Conservation (phyloP, 768 basidiomycete species). For the Lepiota venenata region DNA sequence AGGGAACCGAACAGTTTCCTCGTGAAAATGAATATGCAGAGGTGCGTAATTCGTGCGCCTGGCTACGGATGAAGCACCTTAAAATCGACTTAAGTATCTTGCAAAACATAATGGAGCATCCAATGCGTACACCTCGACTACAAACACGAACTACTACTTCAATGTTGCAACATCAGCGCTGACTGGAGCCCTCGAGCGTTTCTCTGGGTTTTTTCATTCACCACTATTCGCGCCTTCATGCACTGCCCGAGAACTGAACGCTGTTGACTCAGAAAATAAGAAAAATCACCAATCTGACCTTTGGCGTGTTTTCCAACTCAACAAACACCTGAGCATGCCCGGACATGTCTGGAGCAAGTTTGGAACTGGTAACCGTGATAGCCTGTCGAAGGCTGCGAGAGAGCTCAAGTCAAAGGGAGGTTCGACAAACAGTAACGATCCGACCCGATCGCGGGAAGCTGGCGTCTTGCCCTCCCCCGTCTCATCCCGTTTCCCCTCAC, state of each 20-base stretch:
- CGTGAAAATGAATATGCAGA: constrained; percentile 94
- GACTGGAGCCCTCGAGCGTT: constrained; percentile 68
- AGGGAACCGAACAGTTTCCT: constrained; percentile 85
- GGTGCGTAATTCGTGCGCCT: constrained; percentile 32
- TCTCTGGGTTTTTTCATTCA: constrained; percentile 88
- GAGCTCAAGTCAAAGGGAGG: constrained; percentile 49
- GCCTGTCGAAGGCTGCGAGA: constrained; percentile 60
- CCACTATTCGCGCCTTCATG: constrained; percentile 86
- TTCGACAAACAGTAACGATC: constrained; percentile 26
- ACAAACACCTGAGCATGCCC: constrained; percentile 76
- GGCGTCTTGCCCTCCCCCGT: constrained; percentile 44
- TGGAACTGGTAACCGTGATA: constrained; percentile 81
- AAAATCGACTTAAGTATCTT: constrained; percentile 47
- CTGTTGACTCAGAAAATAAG: constrained; percentile 96
- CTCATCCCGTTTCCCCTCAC: constrained; percentile 35
- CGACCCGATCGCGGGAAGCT: constrained; percentile 42
- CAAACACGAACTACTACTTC: constrained; percentile 90
- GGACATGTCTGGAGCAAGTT: constrained; percentile 92
- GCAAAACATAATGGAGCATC: constrained; percentile 80
- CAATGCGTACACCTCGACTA: constrained; percentile 91
- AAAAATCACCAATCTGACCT: constrained; percentile 90
- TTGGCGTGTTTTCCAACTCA: constrained; percentile 95
- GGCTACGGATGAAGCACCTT: not conserved
- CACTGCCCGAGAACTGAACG: constrained; percentile 87
- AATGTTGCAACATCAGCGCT: constrained; percentile 63